A percentile compares a stretch with the other conserved stretches of the same genome.
phyloP scores from a whole-genome alignment of 2,329 filamentous ascomycete genomes.

The Exophiala phaeomuriformis region DNA sequence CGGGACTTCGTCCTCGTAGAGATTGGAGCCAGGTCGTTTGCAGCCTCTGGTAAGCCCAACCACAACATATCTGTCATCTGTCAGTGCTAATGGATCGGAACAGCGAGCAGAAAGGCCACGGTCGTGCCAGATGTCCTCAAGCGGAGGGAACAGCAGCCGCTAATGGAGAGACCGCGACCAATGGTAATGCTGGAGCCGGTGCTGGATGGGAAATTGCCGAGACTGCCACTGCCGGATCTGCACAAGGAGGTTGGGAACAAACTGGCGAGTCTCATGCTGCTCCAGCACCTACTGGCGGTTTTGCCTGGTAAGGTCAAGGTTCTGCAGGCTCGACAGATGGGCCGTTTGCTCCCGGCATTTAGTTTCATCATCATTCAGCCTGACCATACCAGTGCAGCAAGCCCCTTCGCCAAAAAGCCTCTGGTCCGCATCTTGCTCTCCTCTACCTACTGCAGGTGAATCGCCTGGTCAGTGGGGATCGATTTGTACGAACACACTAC shows the following conservation, averaged over 20 bases:
- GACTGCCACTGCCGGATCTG: conserved; percentile 24
- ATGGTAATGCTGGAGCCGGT: conserved; percentile 10
- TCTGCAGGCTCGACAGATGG: not conserved
- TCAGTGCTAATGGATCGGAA: not conserved
- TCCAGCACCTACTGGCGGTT: not conserved
- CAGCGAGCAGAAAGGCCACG: conserved; percentile 21
- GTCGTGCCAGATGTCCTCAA: conserved; percentile 17
- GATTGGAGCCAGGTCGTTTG: conserved; percentile 22
- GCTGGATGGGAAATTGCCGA: conserved; percentile 9
- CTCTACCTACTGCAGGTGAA: no score
- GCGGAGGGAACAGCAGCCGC: conserved; percentile 4
- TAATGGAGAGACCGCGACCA: not conserved
- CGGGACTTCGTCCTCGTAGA: conserved; percentile 8
- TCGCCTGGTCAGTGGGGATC: no score
- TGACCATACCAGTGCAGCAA: not conserved
- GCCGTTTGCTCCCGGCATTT: not conserved
- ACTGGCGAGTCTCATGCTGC: not conserved
- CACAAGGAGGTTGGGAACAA: conserved; percentile 21
- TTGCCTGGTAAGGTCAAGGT: conserved; percentile 2
- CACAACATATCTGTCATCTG: not conserved
- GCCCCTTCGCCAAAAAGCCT: no score
- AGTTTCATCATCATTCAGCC: not conserved
- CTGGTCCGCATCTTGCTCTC: no score
- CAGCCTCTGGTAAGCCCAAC: conserved; percentile 13
- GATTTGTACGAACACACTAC: no score